Evolutionary conservation across 176 grass and related monocot genomes (phyloP).

Genomic region (Thalia dealbata): DNA sequence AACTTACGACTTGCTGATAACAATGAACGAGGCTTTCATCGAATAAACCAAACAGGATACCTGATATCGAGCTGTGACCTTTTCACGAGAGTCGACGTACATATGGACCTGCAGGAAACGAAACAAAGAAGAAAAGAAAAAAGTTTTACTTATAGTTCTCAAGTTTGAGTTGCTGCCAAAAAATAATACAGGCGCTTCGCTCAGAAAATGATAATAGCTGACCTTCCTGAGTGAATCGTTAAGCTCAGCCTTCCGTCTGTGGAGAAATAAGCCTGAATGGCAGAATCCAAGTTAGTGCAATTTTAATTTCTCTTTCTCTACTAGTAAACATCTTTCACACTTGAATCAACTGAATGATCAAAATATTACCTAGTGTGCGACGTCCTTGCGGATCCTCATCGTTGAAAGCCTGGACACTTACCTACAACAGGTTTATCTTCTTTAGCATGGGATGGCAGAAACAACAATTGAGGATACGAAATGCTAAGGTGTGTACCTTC

Average conservation of each 20-base stretch:
- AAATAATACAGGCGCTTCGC: too few relatives aligned
- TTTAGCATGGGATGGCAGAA: conserved; percentile 3
- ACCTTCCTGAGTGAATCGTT: conserved; percentile 80
- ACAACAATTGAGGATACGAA: neutral
- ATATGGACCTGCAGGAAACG: conserved; percentile 49
- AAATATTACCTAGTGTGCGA: conserved; percentile 74
- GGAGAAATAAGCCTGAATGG: conserved; percentile 81
- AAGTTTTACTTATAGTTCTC: conserved; percentile 1
- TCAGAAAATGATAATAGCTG: too few relatives aligned
- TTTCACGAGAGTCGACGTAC: conserved; percentile 80
- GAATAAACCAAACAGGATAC: conserved; percentile 24
- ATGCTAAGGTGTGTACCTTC: conserved; percentile 47
- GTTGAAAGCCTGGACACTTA: conserved; percentile 96
- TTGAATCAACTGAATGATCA: conserved; percentile 5
- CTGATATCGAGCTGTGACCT: conserved; percentile 94
- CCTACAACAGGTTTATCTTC: conserved; percentile 31
- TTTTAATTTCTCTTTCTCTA: neutral
- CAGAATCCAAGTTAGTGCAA: neutral
- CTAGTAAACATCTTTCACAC: conserved; percentile 9
- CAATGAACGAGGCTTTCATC: neutral
- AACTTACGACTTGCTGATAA: neutral
- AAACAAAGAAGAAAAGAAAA: conserved; percentile 3
- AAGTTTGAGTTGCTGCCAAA: neutral
- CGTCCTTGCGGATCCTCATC: conserved; percentile 97
- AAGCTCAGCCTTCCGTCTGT: conserved; percentile 80